Evolutionary conservation across 805 yeast species (phyloP), one percentile per base, ranked within the genome.

Genomic region (Candida anglica): DNA sequence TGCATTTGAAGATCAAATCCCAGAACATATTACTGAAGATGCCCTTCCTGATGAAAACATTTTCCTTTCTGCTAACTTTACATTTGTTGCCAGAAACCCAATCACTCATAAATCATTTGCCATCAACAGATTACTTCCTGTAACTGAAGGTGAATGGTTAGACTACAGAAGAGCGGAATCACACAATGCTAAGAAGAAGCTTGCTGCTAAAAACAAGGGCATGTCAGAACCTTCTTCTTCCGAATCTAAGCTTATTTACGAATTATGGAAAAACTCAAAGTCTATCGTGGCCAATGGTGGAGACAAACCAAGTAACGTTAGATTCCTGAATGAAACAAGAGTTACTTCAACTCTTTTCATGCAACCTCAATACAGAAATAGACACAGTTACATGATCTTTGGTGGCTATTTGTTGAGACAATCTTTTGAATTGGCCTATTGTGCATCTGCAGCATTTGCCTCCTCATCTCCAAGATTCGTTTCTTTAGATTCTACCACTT

Each of bases 311-410:
- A 58, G 57, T 16, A 75, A 74, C 41, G 56, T 81, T 19, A 64
- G 70, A 28, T 75, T 75, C 45, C 84, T 87, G 94, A 71, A 74
- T 32, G 81, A 86, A 41, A 81, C 96, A 1, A 63, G 58, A 33
- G 71, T 85, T 34, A 66, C 74, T 33, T 83, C 95, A 8, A 86
- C 96, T 5, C 73, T 81, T 50, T 79, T 88, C 60, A 91, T 89
- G 91, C 97, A 89, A 61, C 97, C 97, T 2, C 97, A 89, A 64
- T 89, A 88, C 64, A 77, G 97, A 62, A 89, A 89, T 66, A 77
- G 96, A 56, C 96, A 89, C 56, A 84, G 94, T 3, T 86, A 83
- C 61, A 87, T 88, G 86, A 86, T 89, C 29, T 89, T 89, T 58
- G 98, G 98, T 48, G 98, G 98, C 19, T 89, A 89, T 52, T 66